Percentiles rank a stretch among this genome's conserved stretches.
These are phyloP conservation scores for Beta macrorhiza DNA, from an alignment of 179 eudicot species.

Conservation along the genomic window DNA sequence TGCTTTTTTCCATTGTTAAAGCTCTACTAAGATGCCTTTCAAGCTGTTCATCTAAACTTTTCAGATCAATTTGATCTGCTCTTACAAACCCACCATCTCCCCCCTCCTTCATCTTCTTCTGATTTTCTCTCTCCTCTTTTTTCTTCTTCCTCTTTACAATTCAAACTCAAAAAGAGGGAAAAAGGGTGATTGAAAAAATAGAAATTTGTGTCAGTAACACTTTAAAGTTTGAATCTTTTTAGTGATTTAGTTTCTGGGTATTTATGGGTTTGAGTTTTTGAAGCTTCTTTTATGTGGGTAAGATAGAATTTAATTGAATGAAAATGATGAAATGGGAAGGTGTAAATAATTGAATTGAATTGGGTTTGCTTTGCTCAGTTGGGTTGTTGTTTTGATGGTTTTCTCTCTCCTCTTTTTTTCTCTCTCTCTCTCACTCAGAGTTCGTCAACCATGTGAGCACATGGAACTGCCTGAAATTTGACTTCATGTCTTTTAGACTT, in stretches of 20 bases:
- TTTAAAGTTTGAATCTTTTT: conserved; percentile 2
- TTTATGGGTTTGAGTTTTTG: neutral
- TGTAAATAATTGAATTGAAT: neutral
- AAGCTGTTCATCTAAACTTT: conserved; percentile 85
- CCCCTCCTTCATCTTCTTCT: conserved; percentile 46
- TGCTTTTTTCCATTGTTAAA: conserved; percentile 67
- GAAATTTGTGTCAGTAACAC: neutral
- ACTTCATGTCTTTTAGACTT: conserved; percentile 37
- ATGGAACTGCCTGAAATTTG: conserved; percentile 41
- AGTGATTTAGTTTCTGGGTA: neutral
- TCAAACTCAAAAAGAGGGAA: neutral
- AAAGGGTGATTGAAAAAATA: neutral
- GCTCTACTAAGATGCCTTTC: conserved; percentile 75
- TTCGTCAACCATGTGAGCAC: conserved; percentile 39
- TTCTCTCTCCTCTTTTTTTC: neutral
- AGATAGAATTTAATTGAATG: neutral
- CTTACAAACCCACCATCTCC: conserved; percentile 80
- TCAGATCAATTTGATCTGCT: conserved; percentile 94
- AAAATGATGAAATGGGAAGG: neutral
- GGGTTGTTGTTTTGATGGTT: neutral
- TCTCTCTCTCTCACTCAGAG: neutral
- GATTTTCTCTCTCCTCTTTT: conserved; percentile 8
- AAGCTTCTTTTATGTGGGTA: neutral
- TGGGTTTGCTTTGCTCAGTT: neutral
- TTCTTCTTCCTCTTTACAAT: conserved; percentile 12